Base-by-base conservation (phyloP, 2,329 filamentous ascomycete species). In the Berkeleyomyces basicola region DNA sequence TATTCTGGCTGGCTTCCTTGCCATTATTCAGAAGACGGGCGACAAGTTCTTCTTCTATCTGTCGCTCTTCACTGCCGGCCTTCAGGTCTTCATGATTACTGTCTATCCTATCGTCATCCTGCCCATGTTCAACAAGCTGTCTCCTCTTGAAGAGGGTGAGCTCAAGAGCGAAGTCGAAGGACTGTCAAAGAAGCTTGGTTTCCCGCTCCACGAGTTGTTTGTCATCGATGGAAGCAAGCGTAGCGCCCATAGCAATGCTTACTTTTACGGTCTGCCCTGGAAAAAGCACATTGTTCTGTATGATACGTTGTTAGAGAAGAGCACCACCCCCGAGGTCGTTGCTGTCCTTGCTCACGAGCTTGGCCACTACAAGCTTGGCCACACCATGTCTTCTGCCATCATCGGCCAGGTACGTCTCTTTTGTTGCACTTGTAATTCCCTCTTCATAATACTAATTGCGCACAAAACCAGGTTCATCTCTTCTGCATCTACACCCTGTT, bases 231-330 rank as follows among this genome's bases (percentile, higher is more conserved):
- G 89, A 64, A 90, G 86, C 77, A 93, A 91, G 78, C 81, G 90
- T 70, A 89, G 85, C 71, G 86, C 88, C 40, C 89, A 95, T 76
- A 90, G 86, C 74, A 95, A 95, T 72, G 89, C 89, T 42, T 93
- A 95, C 75, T 99, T 99, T 77, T 96, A 95, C 69, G 93, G 93
- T 65, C 82, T 99, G 63, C 93, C 93, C 49, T 99, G 92, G 91
- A 96, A 96, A 82, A 97, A 97, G 82, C 95, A 97, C 78, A 99
- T 99, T 77, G 93, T 99, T 70, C 95, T 99, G 71, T 99, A 96
- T 73, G 93, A 99, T 72, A 99, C 95, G 4, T 77, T 99, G 66
- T 90, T 99, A 66, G 92, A 96, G 75, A 96, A 97, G 82, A 93
- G 87, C 72, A 84, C 91, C 66, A 85, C 88, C 3, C 82, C 93